Conservation (phyloP, 2,329 filamentous ascomycete genomes). For the Cordyceps javanica region DNA sequence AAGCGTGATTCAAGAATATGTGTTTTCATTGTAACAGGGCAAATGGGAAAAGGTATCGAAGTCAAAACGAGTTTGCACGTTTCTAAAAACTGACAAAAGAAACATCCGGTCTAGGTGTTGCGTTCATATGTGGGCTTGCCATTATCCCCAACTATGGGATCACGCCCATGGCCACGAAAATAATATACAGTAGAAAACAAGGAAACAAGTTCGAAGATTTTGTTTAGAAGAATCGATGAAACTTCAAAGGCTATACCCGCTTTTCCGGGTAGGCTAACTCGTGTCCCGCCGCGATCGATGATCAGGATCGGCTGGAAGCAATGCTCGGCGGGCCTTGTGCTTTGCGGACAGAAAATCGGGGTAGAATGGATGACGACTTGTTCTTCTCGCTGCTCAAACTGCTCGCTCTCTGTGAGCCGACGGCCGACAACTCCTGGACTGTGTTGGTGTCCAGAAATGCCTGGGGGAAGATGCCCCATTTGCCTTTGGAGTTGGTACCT, state of each 20-base stretch:
- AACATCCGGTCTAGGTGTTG: background rate
- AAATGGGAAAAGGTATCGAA: background rate
- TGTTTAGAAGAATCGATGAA: background rate
- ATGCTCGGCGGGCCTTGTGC: constrained; percentile 26
- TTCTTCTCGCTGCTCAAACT: constrained; percentile 29
- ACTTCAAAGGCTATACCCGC: background rate
- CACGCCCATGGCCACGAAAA: background rate
- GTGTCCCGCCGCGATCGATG: background rate
- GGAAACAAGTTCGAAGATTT: background rate
- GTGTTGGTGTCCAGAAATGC: constrained; percentile 42
- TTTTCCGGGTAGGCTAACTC: background rate
- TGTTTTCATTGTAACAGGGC: too few species aligned
- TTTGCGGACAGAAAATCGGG: constrained; percentile 26
- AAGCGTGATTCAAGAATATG: too few species aligned
- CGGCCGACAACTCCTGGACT: constrained; percentile 30
- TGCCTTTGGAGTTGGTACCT: constrained; percentile 45
- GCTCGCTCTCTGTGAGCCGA: constrained; percentile 24
- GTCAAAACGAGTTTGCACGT: background rate
- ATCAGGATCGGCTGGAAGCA: constrained; percentile 21
- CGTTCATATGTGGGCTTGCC: background rate
- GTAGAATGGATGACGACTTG: constrained; percentile 27
- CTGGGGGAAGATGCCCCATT: constrained; percentile 47
- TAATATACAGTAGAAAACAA: background rate
- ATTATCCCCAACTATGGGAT: background rate
- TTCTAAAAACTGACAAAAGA: background rate